Evolutionary conservation across 805 yeast species (phyloP), one percentile per base, ranked within the genome.

Genomic region (Hemisphaericaspora nanyangensis): DNA sequence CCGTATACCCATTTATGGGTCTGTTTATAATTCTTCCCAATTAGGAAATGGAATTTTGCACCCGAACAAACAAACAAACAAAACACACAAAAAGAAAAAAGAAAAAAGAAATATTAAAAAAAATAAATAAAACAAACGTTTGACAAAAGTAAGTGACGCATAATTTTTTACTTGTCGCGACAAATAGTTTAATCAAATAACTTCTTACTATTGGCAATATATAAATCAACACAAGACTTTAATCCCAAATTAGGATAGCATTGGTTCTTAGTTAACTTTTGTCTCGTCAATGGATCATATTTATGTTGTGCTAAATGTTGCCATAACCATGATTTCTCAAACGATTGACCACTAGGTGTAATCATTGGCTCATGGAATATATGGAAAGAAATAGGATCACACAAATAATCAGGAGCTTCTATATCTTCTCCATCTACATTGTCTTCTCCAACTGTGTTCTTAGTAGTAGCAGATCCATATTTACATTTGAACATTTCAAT

Each of bases 331-430:
- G 70, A 46, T 34, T 60, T 54, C 39, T 70, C 74, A 42, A 59
- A 69, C 1, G 72, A 54, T 20, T 60, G 61, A 2, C 75, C 74
- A 11, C 68, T 56, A 5, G 67, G 68, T 4, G 68, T 57, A 13
- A 68, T 51, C 6, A 69, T 72, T 0, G 74, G 76, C 29, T 70
- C 72, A 31, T 45, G 47, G 42, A 65, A 64, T 17, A 66, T 34
- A 31, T 58, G 56, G 49, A 68, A 66, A 8, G 70, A 61, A n/a
- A 68, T 65, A 6, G 72, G 72, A 40, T 65, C 70, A 7, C 61
- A 44, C 16, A 65, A 43, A 35, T 55, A 52, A 13, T 62, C 70
- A 2, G 73, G 72, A 7, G 60, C 60, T 8, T 61, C 32, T 12
- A 12, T 10, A 10, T 15, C 24, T 26, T 16, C 10, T 7, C 15